Percentiles rank a stretch among this genome's conserved stretches.
Evolutionary conservation across 2,329 filamentous ascomycete species (phyloP).

Genomic region (Zymoseptoria passerinii): DNA sequence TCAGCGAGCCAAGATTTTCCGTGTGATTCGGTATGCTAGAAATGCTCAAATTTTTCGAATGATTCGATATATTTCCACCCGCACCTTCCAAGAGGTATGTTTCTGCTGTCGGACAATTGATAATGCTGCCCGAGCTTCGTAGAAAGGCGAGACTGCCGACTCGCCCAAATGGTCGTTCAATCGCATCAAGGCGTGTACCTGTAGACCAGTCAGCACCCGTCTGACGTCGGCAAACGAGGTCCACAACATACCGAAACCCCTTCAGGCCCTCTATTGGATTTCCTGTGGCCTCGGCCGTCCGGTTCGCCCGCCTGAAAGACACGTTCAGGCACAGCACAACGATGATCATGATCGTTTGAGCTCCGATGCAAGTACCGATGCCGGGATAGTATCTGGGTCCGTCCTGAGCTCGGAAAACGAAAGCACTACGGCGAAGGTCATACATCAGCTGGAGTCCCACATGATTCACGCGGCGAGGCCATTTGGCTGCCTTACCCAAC

Average conservation of each 20-base stretch:
- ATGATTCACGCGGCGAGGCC: background rate
- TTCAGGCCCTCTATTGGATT: conserved; percentile 14
- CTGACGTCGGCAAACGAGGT: background rate
- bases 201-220: background rate
- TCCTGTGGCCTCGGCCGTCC: conserved; percentile 15
- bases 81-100: too few relatives aligned
- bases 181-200: background rate
- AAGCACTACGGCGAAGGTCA: conserved; percentile 46
- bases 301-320: conserved; percentile 15
- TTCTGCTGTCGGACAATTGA: too few relatives aligned
- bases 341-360: conserved; percentile 11
- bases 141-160: too few relatives aligned
- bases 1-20: background rate
- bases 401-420: conserved; percentile 15
- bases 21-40: background rate
- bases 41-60: too few relatives aligned
- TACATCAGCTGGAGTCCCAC: conserved; percentile 43
- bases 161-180: too few relatives aligned
- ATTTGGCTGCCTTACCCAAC: background rate
- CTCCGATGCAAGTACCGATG: conserved; percentile 11
- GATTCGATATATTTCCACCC: too few relatives aligned
- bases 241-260: conserved; percentile 14
- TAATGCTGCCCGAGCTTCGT: too few relatives aligned
- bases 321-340: conserved; percentile 11
- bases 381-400: conserved; percentile 14